Evolutionary conservation across 768 basidiomycete genomes (phyloP).

Genomic region (Amanita phalloides): DNA sequence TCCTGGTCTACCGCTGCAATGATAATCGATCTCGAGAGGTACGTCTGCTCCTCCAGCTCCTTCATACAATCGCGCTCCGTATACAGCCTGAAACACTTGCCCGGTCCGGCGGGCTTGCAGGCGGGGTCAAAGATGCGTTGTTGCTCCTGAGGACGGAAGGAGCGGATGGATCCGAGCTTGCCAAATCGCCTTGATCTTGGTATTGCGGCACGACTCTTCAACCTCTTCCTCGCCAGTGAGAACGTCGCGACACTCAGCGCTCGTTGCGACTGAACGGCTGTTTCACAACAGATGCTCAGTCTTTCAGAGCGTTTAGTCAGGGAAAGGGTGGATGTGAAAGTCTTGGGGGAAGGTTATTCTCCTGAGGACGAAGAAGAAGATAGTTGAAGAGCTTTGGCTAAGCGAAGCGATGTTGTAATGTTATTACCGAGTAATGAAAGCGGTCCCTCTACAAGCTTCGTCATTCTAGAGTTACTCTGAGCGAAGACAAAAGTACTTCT

Average conservation of each 20-base stretch:
- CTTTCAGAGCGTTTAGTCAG: constrained; percentile 93
- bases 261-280: too few relatives aligned
- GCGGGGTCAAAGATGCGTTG: constrained; percentile 76
- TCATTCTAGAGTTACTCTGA: constrained; percentile 12
- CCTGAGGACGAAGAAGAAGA: constrained; percentile 97
- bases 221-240: constrained; percentile 94
- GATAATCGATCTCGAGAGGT: constrained; percentile 75
- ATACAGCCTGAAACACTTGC: constrained; percentile 84
- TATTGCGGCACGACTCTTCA: background rate
- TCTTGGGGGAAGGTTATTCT: constrained; percentile 96
- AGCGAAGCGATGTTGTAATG: constrained; percentile 33
- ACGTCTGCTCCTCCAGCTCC: constrained; percentile 93
- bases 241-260: too few relatives aligned
- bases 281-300: constrained; percentile 83
- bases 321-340: constrained; percentile 84
- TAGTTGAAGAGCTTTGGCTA: constrained; percentile 84
- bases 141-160: constrained; percentile 81
- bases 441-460: background rate
- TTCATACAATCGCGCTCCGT: constrained; percentile 95
- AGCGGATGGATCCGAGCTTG: constrained; percentile 50
- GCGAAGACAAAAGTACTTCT: constrained; percentile 71
- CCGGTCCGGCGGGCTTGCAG: constrained; percentile 44
- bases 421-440: constrained; percentile 1
- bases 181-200: constrained; percentile 15
- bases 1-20: constrained; percentile 32